Conservation (phyloP, 1,284 basidiomycete genomes). For the Austropuccinia psidii region DNA sequence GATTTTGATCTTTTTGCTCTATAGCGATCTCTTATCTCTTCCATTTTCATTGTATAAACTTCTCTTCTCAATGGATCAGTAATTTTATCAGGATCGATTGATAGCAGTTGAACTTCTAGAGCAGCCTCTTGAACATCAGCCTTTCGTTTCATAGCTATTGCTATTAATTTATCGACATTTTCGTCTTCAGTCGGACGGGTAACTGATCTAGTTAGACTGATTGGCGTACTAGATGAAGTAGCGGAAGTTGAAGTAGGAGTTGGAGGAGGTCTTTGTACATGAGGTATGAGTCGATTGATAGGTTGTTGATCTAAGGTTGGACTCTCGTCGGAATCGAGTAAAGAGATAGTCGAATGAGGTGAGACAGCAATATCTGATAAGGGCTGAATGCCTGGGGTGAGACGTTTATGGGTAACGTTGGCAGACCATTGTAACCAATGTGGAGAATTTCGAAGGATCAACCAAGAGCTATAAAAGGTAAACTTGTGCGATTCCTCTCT, state of each 20-base stretch:
- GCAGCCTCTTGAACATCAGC: not conserved
- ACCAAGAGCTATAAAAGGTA: not conserved
- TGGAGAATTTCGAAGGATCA: not conserved
- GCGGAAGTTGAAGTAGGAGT: too few relatives aligned
- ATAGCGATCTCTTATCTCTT: not conserved
- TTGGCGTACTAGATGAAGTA: too few relatives aligned
- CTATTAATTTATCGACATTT: not conserved
- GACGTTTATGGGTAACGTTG: not conserved
- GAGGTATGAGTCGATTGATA: not conserved
- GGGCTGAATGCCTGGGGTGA: not conserved
- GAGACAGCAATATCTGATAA: not conserved
- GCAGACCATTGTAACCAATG: not conserved
- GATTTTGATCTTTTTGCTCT: not conserved
- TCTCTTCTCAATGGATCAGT: not conserved
- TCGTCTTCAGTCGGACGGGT: not conserved
- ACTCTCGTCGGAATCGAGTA: too few relatives aligned
- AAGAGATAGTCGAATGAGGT: not conserved
- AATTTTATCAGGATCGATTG: not conserved
- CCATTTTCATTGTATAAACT: not conserved
- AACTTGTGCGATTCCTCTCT: slow-evolving; percentile 1
- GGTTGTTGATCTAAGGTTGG: too few relatives aligned
- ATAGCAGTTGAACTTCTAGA: not conserved
- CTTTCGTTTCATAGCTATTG: not conserved
- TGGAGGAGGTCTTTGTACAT: not conserved
- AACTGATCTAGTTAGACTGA: too few relatives aligned